Base-by-base conservation (phyloP, 1,284 basidiomycete species). In the Ceratobasidium sp. region DNA sequence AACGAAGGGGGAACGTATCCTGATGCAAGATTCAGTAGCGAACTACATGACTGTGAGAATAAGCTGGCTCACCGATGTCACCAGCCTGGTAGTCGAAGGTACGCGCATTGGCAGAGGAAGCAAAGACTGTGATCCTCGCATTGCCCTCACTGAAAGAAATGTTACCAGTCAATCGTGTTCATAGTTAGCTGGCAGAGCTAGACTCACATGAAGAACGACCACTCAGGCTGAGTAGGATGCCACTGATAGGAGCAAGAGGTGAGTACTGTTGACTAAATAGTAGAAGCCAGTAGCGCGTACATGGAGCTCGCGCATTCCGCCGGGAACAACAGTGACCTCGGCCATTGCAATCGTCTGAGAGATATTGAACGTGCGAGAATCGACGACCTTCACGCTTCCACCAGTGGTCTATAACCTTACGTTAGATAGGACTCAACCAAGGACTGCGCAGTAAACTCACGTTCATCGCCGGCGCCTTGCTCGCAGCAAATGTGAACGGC, bases 321-420 rank as follows among this genome's bases (percentile, higher is more conserved):
- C 58, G 14, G 21, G 16, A 1, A 23, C 58, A n/a, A 61, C 58
- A 16, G 38, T 61, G 58, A 93, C 87, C 76, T 91, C 88, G 2
- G 89, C 88, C 2, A 86, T 88, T 18, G 89, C 84, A 59, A 91
- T 89, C 0, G 86, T 85, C 55, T 80, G 87, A 0, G 89, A 85
- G 21, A 86, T 81, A 8, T 81, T 80, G 80, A 91, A 91, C 23
- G 84, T 86, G 5, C 84, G 83, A 0, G 87, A 86, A 78, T 91
- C 88, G 5, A 88, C 85, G 28, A 89, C 84, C 78, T 89, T 91
- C 46, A 89, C 85, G 0, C 84, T 82, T 41, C 91, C 90, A 0
- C 91, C 91, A 9, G 73, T 72, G 38, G 32, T 38, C 55, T 58
- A 61, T 30, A 9, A 2, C 30, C 5, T 14, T 35, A 13, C 50